Conservation (phyloP, 805 yeast genomes). For the Ogataea pilisensis region DNA sequence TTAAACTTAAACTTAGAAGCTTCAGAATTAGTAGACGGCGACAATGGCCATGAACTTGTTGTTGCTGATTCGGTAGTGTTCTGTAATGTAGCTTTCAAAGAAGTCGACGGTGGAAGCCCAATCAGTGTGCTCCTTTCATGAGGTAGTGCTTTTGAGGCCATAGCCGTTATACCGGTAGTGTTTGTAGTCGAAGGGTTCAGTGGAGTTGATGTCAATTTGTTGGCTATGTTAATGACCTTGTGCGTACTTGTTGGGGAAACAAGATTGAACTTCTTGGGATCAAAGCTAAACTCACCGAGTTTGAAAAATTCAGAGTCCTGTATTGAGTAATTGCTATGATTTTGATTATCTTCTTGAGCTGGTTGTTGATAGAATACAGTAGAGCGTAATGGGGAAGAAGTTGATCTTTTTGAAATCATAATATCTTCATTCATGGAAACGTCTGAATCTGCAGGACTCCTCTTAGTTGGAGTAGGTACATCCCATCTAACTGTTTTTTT, state of each 20-base stretch:
- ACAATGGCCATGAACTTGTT: neutral
- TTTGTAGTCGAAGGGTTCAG: neutral
- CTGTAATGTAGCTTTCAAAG: neutral
- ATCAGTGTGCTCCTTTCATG: neutral
- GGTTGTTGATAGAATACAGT: neutral
- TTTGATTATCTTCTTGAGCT: neutral
- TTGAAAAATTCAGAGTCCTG: neutral
- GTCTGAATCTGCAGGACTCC: slow-evolving; percentile 15
- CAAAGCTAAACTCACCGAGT: slow-evolving; percentile 6
- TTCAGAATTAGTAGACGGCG: neutral
- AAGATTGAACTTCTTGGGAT: slow-evolving; percentile 2
- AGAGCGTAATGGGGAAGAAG: slow-evolving; percentile 6
- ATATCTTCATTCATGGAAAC: slow-evolving; percentile 15
- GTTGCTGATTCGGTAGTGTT: neutral
- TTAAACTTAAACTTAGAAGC: neutral
- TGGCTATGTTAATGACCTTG: neutral
- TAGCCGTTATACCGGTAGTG: neutral
- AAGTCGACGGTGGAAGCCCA: neutral
- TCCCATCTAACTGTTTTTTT: slow-evolving; percentile 44
- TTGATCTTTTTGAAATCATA: slow-evolving; percentile 3
- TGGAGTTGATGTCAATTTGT: neutral
- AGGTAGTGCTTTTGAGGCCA: neutral
- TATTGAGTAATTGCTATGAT: neutral
- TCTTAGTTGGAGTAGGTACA: slow-evolving; percentile 26
- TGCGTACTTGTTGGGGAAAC: neutral